These are phyloP conservation scores for Mortierella sp. DNA, from an alignment of 371 early-diverging fungal genomes.

Conservation along the genomic window DNA sequence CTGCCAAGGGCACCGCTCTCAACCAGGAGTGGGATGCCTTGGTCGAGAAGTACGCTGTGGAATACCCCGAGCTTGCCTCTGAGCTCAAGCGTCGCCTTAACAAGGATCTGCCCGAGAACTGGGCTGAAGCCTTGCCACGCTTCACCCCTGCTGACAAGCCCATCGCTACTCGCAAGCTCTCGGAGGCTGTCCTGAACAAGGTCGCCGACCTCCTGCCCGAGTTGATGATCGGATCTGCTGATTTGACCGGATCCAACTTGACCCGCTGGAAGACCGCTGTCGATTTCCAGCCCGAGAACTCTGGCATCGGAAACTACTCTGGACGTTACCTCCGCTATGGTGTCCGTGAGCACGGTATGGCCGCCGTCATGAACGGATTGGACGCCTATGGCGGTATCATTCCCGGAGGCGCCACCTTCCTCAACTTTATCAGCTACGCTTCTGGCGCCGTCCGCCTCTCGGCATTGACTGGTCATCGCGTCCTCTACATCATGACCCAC, in stretches of 20 bases:
- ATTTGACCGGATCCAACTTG: constrained; percentile 97
- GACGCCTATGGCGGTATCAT: constrained; percentile 90
- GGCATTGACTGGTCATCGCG: constrained; percentile 89
- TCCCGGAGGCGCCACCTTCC: constrained; percentile 96
- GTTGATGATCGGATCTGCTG: constrained; percentile 98
- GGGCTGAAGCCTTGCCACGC: constrained; percentile 78
- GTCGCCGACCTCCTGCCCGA: constrained; percentile 85
- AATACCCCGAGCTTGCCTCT: constrained; percentile 75
- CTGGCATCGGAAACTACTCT: constrained; percentile 79
- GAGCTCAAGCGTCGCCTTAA: constrained; percentile 85
- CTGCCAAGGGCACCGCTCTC: constrained; percentile 67
- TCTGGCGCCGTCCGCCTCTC: constrained; percentile 90
- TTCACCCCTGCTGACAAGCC: constrained; percentile 84
- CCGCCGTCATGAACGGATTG: constrained; percentile 96
- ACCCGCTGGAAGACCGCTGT: constrained; percentile 95
- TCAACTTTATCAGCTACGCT: constrained; percentile 82
- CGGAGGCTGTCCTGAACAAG: constrained; percentile 86
- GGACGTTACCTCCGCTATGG: constrained; percentile 98
- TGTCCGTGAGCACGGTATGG: constrained; percentile 99
- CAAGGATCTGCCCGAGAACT: constrained; percentile 81
- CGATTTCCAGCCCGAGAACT: constrained; percentile 89
- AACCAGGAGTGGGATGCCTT: constrained; percentile 83
- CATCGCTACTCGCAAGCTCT: constrained; percentile 93
- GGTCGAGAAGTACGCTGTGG: constrained; percentile 70
- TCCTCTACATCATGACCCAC: constrained; percentile 98